phyloP scores from a whole-genome alignment of 805 yeast species.

The Debaryomyces maramus region DNA sequence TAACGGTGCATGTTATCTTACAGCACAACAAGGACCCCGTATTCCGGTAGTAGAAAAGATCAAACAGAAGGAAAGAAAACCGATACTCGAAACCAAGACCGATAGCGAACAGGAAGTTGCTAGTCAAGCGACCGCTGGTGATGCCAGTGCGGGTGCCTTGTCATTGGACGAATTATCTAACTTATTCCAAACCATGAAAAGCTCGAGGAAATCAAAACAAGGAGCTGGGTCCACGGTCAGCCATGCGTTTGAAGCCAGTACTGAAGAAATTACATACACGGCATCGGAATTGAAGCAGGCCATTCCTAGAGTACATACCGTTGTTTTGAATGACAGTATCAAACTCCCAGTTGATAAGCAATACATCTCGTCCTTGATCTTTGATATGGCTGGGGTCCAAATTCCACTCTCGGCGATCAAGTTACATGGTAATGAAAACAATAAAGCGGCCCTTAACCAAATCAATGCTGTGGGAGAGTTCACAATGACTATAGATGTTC shows the following conservation, averaged over 20 bases:
- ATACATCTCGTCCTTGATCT: conserved; percentile 22
- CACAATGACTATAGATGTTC: conserved; percentile 26
- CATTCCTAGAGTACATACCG: conserved; percentile 25
- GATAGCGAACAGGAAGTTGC: conserved; percentile 6
- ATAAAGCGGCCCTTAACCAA: conserved; percentile 7
- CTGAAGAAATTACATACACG: conserved; percentile 21
- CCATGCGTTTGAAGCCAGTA: conserved; percentile 15
- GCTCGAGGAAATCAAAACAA: conserved; percentile 5
- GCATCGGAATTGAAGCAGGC: conserved; percentile 32
- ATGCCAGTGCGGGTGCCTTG: conserved; percentile 23
- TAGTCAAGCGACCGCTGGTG: conserved; percentile 9
- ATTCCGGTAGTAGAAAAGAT: conserved; percentile 39
- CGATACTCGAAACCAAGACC: conserved; percentile 6
- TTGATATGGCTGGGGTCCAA: conserved; percentile 32
- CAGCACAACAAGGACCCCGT: conserved; percentile 32
- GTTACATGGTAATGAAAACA: conserved; percentile 3
- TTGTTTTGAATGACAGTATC: conserved; percentile 15
- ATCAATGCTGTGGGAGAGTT: conserved; percentile 28
- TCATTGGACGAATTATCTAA: conserved; percentile 39
- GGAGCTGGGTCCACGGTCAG: not conserved
- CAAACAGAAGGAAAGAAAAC: conserved; percentile 8
- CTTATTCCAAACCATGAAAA: conserved; percentile 33
- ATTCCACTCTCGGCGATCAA: conserved; percentile 25
- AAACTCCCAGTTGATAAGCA: conserved; percentile 29
- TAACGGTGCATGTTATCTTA: conserved; percentile 74